Evolutionary conservation across 768 basidiomycete genomes (phyloP).

Genomic region (Erythrobasidium yunnanense): DNA sequence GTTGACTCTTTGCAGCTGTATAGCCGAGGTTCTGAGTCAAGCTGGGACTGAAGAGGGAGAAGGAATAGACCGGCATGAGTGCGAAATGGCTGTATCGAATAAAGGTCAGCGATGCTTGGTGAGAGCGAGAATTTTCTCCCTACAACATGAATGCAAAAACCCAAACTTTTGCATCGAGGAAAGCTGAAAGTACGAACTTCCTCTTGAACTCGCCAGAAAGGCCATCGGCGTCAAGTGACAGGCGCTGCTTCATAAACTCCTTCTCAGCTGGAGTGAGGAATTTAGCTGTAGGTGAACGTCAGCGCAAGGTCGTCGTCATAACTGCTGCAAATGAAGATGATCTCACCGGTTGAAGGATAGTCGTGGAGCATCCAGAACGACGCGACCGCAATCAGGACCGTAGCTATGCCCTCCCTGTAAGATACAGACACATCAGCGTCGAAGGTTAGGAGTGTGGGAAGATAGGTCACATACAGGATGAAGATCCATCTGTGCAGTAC

Average conservation of each 20-base stretch:
- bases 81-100: too few relatives aligned
- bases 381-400: conserved; percentile 54
- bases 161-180: conserved; percentile 16
- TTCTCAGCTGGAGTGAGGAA: conserved; percentile 64
- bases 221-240: conserved; percentile 73
- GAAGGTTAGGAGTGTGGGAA: too few relatives aligned
- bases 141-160: conserved; percentile 24
- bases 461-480: conserved; percentile 33
- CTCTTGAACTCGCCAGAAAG: conserved; percentile 36
- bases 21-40: conserved; percentile 50
- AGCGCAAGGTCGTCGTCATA: conserved; percentile 58
- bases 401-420: conserved; percentile 62
- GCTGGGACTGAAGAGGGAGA: conserved; percentile 64
- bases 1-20: conserved; percentile 54
- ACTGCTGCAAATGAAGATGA: conserved; percentile 48
- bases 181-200: conserved; percentile 1
- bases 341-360: conserved; percentile 70
- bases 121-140: background rate
- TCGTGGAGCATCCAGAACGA: conserved; percentile 73
- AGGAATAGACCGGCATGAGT: conserved; percentile 63
- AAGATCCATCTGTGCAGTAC: conserved; percentile 30
- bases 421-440: conserved; percentile 36
- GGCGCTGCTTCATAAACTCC: conserved; percentile 52
- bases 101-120: background rate
- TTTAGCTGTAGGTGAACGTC: conserved; percentile 61